phyloP scores from a whole-genome alignment of 768 basidiomycete species.

The Crassisporium funariophilum region DNA sequence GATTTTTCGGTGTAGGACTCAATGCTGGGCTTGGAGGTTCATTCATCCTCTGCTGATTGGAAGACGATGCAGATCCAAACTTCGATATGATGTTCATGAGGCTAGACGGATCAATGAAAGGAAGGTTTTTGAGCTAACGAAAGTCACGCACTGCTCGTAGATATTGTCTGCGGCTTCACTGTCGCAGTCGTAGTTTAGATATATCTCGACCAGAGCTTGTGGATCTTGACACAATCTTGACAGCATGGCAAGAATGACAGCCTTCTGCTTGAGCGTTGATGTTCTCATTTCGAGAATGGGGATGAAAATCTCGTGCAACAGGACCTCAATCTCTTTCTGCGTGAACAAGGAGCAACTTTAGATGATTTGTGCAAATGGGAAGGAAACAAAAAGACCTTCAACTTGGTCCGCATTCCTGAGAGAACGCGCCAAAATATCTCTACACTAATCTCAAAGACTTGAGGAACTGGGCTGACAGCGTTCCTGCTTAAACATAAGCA shows the following conservation, averaged over 20 bases:
- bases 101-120: slow-evolving; percentile 37
- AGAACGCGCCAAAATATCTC: slow-evolving; percentile 98
- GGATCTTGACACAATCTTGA: slow-evolving; percentile 91
- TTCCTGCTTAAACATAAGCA: slow-evolving; percentile 92
- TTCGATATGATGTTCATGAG: slow-evolving; percentile 97
- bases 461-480: slow-evolving; percentile 91
- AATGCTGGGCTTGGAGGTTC: slow-evolving; percentile 66
- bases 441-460: slow-evolving; percentile 97
- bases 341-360: slow-evolving; percentile 10
- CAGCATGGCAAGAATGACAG: slow-evolving; percentile 87
- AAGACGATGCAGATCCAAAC: slow-evolving; percentile 66
- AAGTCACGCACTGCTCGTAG: slow-evolving; percentile 79
- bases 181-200: slow-evolving; percentile 99
- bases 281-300: slow-evolving; percentile 98
- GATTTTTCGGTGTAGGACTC: slow-evolving; percentile 50
- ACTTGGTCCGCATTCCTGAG: slow-evolving; percentile 90
- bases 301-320: slow-evolving; percentile 98
- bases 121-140: neutral
- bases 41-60: slow-evolving; percentile 41
- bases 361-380: slow-evolving; percentile 1
- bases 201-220: slow-evolving; percentile 96
- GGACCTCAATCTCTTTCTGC: slow-evolving; percentile 98
- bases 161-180: slow-evolving; percentile 94
- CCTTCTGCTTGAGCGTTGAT: slow-evolving; percentile 93
- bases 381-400: slow-evolving; percentile 68